These are phyloP conservation scores for Phaeosphaeria sp. DNA, from an alignment of 2,329 filamentous ascomycete species.

Conservation along the genomic window DNA sequence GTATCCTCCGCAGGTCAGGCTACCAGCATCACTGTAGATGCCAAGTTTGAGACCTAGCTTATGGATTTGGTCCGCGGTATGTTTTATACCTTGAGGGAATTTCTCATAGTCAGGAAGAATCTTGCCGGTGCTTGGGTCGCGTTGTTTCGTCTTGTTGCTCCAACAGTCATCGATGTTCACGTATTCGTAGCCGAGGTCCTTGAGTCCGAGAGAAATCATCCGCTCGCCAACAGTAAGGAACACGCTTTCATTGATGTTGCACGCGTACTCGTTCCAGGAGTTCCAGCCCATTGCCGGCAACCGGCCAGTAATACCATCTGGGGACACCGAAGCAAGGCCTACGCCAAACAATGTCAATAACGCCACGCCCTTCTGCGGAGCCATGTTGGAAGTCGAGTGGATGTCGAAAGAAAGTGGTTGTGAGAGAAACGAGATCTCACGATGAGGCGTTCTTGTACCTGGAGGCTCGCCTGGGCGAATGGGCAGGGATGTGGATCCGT, in stretches of 20 bases:
- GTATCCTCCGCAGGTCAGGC: slow-evolving; percentile 61
- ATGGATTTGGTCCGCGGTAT: slow-evolving; percentile 62
- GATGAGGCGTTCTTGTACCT: not conserved
- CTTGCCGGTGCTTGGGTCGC: slow-evolving; percentile 40
- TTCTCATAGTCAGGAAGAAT: slow-evolving; percentile 56
- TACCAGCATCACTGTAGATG: slow-evolving; percentile 65
- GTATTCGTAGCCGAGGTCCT: slow-evolving; percentile 47
- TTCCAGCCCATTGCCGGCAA: slow-evolving; percentile 32
- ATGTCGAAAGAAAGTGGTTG: not conserved
- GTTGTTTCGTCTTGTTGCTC: slow-evolving; percentile 53
- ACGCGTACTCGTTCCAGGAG: slow-evolving; percentile 30
- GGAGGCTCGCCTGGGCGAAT: not conserved
- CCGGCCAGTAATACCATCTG: slow-evolving; percentile 20
- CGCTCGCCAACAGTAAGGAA: slow-evolving; percentile 23
- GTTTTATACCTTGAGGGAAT: slow-evolving; percentile 66
- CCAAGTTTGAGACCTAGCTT: slow-evolving; percentile 65
- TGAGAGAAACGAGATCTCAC: not conserved
- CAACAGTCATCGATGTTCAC: slow-evolving; percentile 69
- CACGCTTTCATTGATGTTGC: slow-evolving; percentile 28
- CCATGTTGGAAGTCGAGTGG: slow-evolving; percentile 3
- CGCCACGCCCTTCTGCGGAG: not conserved
- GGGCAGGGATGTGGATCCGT: not conserved
- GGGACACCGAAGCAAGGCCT: slow-evolving; percentile 9
- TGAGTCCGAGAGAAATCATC: slow-evolving; percentile 24
- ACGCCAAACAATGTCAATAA: slow-evolving; percentile 1